A percentile compares a stretch with the other conserved stretches of the same genome.
These are phyloP conservation scores for Blastobotrys terrestris DNA, from an alignment of 805 yeast species.

Conservation along the genomic window DNA sequence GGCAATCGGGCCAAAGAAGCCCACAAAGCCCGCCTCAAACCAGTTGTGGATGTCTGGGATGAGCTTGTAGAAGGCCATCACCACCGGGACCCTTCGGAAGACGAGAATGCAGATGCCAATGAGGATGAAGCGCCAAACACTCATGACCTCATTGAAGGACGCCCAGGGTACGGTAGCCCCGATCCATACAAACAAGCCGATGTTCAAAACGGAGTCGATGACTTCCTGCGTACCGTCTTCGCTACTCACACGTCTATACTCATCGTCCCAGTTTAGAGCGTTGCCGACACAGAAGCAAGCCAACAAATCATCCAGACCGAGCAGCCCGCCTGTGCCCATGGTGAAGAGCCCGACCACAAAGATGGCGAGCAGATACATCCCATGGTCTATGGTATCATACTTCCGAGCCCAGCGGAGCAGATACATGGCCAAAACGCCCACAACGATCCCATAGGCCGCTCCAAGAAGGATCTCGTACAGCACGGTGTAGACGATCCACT, in stretches of 20 bases:
- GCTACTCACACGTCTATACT: slow-evolving; percentile 52
- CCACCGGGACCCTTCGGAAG: slow-evolving; percentile 32
- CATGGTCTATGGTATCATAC: slow-evolving; percentile 48
- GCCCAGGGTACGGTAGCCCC: slow-evolving; percentile 71
- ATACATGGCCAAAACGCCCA: slow-evolving; percentile 48
- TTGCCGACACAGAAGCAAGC: slow-evolving; percentile 72
- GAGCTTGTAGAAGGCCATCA: slow-evolving; percentile 44
- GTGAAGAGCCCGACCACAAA: slow-evolving; percentile 49
- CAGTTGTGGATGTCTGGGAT: slow-evolving; percentile 57
- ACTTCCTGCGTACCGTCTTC: slow-evolving; percentile 60
- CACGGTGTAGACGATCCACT: slow-evolving; percentile 57
- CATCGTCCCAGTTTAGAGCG: slow-evolving; percentile 69
- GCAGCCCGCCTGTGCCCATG: slow-evolving; percentile 56
- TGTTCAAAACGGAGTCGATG: slow-evolving; percentile 57
- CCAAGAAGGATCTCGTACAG: slow-evolving; percentile 60
- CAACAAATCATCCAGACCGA: slow-evolving; percentile 66
- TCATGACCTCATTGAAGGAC: slow-evolving; percentile 39
- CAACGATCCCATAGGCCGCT: slow-evolving; percentile 38
- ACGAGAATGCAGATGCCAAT: slow-evolving; percentile 29
- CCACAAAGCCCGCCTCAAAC: slow-evolving; percentile 66
- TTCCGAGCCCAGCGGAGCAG: slow-evolving; percentile 46
- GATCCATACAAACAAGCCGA: slow-evolving; percentile 61
- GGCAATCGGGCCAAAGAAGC: slow-evolving; percentile 76
- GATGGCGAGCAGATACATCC: slow-evolving; percentile 50
- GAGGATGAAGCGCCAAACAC: slow-evolving; percentile 32